Conservation (phyloP, 305 asterid species). For the Withania somnifera region DNA sequence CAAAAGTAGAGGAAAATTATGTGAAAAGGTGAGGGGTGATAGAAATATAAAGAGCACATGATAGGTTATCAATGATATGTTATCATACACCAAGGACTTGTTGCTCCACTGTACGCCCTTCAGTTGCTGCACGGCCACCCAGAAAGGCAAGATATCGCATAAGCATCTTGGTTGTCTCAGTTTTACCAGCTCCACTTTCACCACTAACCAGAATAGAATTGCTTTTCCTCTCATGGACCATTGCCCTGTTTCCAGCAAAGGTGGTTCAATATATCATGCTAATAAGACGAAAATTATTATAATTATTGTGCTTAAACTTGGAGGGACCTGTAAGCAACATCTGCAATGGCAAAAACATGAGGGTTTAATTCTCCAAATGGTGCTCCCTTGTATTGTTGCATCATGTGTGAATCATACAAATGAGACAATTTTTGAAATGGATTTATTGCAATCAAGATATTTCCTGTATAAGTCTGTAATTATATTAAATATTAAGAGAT, state of each 20-base stretch:
- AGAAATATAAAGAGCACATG: not conserved
- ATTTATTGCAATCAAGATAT: slow-evolving; percentile 89
- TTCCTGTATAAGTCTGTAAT: slow-evolving; percentile 95
- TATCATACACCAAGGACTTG: slow-evolving; percentile 94
- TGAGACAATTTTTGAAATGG: slow-evolving; percentile 95
- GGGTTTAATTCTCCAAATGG: slow-evolving; percentile 93
- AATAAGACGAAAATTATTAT: slow-evolving; percentile 3
- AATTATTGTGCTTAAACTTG: slow-evolving; percentile 7
- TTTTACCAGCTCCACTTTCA: slow-evolving; percentile 99
- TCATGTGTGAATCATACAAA: slow-evolving; percentile 80
- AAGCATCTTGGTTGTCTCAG: slow-evolving; percentile 98
- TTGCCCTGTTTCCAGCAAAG: slow-evolving; percentile 57
- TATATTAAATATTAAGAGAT: slow-evolving; percentile 16
- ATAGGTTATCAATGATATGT: slow-evolving; percentile 4
- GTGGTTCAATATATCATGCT: slow-evolving; percentile 3
- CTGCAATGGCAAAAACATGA: slow-evolving; percentile 97
- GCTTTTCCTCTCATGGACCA: slow-evolving; percentile 82
- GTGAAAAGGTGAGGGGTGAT: not conserved
- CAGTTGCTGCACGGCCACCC: slow-evolving; percentile 96
- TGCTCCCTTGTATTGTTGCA: slow-evolving; percentile 98
- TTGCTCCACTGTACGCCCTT: slow-evolving; percentile 98
- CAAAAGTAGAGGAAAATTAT: not conserved
- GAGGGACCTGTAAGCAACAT: slow-evolving; percentile 88
- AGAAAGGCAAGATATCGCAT: slow-evolving; percentile 88
- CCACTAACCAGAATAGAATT: slow-evolving; percentile 97